Percentiles rank a stretch among this genome's conserved stretches.
Conservation (phyloP, 768 basidiomycete species). For the Gautieria morchelliformis region DNA sequence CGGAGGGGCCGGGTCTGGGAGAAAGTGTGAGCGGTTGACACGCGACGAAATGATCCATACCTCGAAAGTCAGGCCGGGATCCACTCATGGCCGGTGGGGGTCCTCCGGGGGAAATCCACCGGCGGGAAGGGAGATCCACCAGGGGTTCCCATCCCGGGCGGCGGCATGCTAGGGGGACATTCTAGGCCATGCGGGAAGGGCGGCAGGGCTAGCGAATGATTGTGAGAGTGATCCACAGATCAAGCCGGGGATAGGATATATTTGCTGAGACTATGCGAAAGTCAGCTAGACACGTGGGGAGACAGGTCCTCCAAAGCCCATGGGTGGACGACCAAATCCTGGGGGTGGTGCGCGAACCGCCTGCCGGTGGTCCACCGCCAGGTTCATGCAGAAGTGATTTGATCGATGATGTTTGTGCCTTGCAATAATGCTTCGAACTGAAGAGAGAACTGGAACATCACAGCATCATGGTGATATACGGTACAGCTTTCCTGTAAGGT, state of each 20-base stretch:
- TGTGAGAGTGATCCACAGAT: background rate
- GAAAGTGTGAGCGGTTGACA: background rate
- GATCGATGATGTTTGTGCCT: conserved; percentile 96
- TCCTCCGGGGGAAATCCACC: conserved; percentile 31
- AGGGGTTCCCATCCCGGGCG: conserved; percentile 32
- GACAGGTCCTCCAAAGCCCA: conserved; percentile 28
- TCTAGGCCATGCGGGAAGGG: conserved; percentile 59
- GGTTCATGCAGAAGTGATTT: conserved; percentile 91
- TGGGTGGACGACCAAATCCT: conserved; percentile 33
- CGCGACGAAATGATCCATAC: conserved; percentile 22
- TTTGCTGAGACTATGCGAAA: conserved; percentile 8
- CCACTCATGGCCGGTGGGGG: conserved; percentile 31
- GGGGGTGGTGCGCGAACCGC: conserved; percentile 50
- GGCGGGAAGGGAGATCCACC: conserved; percentile 72
- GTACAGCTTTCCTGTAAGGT: too few species aligned
- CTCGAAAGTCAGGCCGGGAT: conserved; percentile 37
- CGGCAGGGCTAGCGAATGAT: conserved; percentile 39
- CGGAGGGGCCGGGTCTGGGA: conserved; percentile 31
- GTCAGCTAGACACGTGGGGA: background rate
- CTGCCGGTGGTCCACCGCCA: conserved; percentile 76
- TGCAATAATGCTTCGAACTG: too few species aligned
- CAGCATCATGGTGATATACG: too few species aligned
- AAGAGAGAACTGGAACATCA: too few species aligned
- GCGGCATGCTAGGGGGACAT: conserved; percentile 17
- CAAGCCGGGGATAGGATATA: background rate